These are phyloP conservation scores for Lasiosphaeriaceae sp. DNA, from an alignment of 495 filamentous ascomycete genomes.

Conservation along the genomic window DNA sequence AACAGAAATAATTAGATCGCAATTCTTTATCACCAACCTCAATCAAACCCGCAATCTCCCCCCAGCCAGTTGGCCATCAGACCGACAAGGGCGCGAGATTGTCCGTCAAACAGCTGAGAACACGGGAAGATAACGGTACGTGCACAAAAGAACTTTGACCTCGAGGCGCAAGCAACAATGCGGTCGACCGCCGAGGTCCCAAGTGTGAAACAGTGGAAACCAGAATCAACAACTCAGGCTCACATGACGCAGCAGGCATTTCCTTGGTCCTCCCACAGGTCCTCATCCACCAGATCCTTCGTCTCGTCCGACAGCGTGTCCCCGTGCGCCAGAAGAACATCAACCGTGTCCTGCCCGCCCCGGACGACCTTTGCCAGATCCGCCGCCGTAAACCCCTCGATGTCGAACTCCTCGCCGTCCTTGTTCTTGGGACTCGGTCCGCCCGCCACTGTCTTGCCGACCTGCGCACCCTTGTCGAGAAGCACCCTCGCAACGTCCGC, in stretches of 20 bases:
- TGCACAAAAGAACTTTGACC: no score
- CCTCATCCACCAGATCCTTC: slow-evolving; percentile 2
- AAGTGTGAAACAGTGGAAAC: no score
- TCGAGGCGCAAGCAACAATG: no score
- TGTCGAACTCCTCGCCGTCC: slow-evolving; percentile 5
- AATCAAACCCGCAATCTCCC: no score
- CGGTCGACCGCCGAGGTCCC: no score
- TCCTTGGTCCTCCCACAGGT: slow-evolving; percentile 8
- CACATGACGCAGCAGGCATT: slow-evolving; percentile 5
- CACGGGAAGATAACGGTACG: no score
- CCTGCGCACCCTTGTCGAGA: background rate
- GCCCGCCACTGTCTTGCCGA: background rate
- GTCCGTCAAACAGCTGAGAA: no score
- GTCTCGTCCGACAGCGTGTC: background rate
- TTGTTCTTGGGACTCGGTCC: slow-evolving; percentile 6
- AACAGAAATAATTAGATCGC: no score
- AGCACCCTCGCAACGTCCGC: background rate
- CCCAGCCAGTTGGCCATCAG: no score
- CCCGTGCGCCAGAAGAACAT: background rate
- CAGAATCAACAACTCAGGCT: no score
- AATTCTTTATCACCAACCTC: no score
- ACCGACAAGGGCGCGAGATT: no score
- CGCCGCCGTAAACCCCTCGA: slow-evolving; percentile 4
- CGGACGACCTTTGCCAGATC: slow-evolving; percentile 4
- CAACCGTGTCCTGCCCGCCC: slow-evolving; percentile 1